Conservation (phyloP, 2,329 filamentous ascomycete genomes). For the Cladosporium sp. region DNA sequence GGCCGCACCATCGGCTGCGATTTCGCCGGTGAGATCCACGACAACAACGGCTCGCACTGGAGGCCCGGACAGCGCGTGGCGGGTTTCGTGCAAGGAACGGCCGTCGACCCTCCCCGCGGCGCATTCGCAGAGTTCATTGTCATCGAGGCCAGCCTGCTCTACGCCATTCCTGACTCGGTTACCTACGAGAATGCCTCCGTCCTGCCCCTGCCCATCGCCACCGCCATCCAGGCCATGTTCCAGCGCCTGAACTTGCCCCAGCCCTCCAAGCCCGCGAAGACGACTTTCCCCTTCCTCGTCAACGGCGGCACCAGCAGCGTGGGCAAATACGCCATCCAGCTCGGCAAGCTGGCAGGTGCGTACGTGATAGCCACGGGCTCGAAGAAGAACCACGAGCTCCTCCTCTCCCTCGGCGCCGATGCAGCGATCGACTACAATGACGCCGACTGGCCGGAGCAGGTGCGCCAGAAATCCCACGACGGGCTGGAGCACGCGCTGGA, state of each 20-base stretch:
- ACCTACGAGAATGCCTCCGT: conserved; percentile 34
- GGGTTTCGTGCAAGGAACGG: conserved; percentile 13
- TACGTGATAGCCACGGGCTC: conserved; percentile 36
- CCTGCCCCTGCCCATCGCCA: conserved; percentile 40
- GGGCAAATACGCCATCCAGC: conserved; percentile 33
- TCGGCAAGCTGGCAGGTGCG: conserved; percentile 48
- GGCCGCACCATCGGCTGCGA: conserved; percentile 25
- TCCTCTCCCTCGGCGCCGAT: conserved; percentile 17
- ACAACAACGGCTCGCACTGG: conserved; percentile 14
- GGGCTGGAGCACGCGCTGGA: conserved; percentile 48
- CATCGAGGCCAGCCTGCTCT: conserved; percentile 26
- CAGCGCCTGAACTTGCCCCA: conserved; percentile 45
- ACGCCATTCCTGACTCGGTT: conserved; percentile 33
- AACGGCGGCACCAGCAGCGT: conserved; percentile 31
- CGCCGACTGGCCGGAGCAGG: conserved; percentile 10
- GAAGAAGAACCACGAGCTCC: conserved; percentile 21
- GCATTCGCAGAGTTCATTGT: conserved; percentile 29
- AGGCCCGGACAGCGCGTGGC: conserved; percentile 8
- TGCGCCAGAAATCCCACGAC: conserved; percentile 13
- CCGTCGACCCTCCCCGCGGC: conserved; percentile 9
- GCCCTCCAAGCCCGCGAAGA: conserved; percentile 33
- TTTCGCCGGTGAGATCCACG: conserved; percentile 28
- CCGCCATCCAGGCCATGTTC: conserved; percentile 38
- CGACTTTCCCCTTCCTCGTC: conserved; percentile 32
- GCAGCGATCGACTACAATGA: conserved; percentile 17